phyloP scores from a whole-genome alignment of 495 filamentous ascomycete species.

The Hypoxylon fuscum region DNA sequence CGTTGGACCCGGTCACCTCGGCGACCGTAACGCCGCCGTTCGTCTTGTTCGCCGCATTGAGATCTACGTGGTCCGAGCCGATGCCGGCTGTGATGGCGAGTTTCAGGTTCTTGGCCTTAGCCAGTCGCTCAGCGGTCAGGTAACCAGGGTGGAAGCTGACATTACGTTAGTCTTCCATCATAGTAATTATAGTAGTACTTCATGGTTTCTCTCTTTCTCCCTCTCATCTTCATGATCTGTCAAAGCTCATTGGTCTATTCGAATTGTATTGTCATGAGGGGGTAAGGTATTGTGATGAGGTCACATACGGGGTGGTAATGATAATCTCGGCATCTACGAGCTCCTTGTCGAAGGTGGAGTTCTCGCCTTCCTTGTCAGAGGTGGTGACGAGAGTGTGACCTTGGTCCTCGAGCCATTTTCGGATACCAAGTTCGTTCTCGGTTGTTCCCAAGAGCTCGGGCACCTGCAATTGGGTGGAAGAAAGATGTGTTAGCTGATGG shows the following conservation, averaged over 20 bases:
- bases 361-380: conserved; percentile 94
- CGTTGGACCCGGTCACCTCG: conserved; percentile 94
- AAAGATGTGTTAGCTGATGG: conserved; percentile 31
- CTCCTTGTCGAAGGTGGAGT: conserved; percentile 94
- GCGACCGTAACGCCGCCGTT: conserved; percentile 98
- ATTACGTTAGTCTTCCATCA: conserved; percentile 18
- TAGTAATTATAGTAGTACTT: neutral
- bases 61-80: conserved; percentile 97
- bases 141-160: conserved; percentile 98
- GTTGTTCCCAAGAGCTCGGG: conserved; percentile 91
- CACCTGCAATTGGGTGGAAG: conserved; percentile 60
- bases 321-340: conserved; percentile 97
- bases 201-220: neutral
- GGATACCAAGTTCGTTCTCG: conserved; percentile 96
- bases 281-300: conserved; percentile 1
- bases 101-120: conserved; percentile 99
- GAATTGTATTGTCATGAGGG: conserved; percentile 5
- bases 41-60: conserved; percentile 96
- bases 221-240: too few relatives aligned
- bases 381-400: conserved; percentile 97
- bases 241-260: too few relatives aligned
- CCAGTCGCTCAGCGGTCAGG: conserved; percentile 93
- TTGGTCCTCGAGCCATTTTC: conserved; percentile 95
- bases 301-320: conserved; percentile 94
- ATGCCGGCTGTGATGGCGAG: conserved; percentile 96